A percentile compares a stretch with the other conserved stretches of the same genome.
Evolutionary conservation across 768 basidiomycete species (phyloP).

Genomic region (Leucocoprinus birnbaumii): DNA sequence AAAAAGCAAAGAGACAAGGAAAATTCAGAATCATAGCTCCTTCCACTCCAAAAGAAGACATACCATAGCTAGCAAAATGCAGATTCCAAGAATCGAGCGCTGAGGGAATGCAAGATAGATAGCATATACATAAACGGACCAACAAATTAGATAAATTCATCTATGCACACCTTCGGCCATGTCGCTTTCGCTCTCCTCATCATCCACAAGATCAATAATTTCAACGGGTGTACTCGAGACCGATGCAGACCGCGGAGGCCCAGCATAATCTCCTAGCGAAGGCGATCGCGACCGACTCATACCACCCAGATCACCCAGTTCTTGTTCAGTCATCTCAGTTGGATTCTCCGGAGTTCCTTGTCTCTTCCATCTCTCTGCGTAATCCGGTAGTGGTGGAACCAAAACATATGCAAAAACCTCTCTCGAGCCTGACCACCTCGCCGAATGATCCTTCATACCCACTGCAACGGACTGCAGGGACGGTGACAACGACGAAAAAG

Average conservation of each 20-base stretch:
- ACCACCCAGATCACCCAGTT: too few species aligned
- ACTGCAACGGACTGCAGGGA: not conserved
- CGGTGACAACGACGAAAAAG: not conserved
- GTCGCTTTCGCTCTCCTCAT: not conserved
- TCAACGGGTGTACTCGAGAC: not conserved
- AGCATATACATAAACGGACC: constrained; percentile 1
- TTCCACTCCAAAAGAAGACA: constrained; percentile 1
- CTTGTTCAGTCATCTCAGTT: not conserved
- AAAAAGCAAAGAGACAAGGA: constrained; percentile 8
- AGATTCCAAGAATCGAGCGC: not conserved
- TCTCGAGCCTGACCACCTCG: not conserved
- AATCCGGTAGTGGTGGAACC: constrained; percentile 5
- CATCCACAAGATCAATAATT: not conserved
- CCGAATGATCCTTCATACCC: too few species aligned
- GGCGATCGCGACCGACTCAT: not conserved
- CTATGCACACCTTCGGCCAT: constrained; percentile 13
- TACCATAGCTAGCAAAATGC: constrained; percentile 9
- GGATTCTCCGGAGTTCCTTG: not conserved
- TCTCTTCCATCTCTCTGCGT: constrained; percentile 4
- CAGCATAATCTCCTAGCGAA: constrained; percentile 3
- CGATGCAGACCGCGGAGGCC: not conserved
- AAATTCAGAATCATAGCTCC: not conserved
- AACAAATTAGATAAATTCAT: constrained; percentile 7
- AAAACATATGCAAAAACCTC: constrained; percentile 3
- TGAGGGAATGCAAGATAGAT: not conserved